Evolutionary conservation across 352 stramenopile genomes (phyloP), one percentile per base, ranked within the genome.

Genomic region (Globisporangium megalacanthum): DNA sequence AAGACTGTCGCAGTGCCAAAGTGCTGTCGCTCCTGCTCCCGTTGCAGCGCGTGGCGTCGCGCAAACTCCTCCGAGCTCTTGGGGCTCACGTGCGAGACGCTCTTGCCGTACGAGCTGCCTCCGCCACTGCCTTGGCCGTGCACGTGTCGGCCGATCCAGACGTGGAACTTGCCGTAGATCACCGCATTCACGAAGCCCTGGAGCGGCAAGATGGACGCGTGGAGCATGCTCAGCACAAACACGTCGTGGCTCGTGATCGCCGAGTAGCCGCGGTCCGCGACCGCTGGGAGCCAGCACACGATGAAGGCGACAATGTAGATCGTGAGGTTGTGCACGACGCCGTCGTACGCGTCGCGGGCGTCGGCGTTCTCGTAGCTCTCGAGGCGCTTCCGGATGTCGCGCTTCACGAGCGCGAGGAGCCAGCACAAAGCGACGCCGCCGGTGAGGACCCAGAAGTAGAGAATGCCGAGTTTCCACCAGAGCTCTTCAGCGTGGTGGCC

Each of bases 91-190:
- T 49, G 68, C 8, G 64, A 73, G n/a, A 60, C 73, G 3, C 58
- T 63, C 14, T 62, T 51, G 8, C 53, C 62, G 19, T 64, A 75
- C 41, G 68, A 62, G 9, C 58, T 52, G 49, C 49, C 29, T 5
- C 25, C 50, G 49, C 31, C 33, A 10, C 9, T 29, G 33, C 49
- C 77, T 0, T 69, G 68, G 8, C 68, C 58, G 6, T 83, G 64
- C 4, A 86, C 70, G 52, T 89, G 76, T 0, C 83, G 83, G 0
- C 79, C 79, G 17, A 92, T 73, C 77, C 79, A 92, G 35, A 88
- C 73, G 61, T 92, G 83, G 58, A 92, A 89, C 54, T 91, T 92
- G 48, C 82, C 84, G 60, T 94, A 94, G 44, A 94, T 92, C 5
- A 92, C 75, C 3, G 84, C 84, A 44, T 92, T 92, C 17, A 90